Conservation (phyloP, 306 rosid species). For the Hippophae rhamnoides region DNA sequence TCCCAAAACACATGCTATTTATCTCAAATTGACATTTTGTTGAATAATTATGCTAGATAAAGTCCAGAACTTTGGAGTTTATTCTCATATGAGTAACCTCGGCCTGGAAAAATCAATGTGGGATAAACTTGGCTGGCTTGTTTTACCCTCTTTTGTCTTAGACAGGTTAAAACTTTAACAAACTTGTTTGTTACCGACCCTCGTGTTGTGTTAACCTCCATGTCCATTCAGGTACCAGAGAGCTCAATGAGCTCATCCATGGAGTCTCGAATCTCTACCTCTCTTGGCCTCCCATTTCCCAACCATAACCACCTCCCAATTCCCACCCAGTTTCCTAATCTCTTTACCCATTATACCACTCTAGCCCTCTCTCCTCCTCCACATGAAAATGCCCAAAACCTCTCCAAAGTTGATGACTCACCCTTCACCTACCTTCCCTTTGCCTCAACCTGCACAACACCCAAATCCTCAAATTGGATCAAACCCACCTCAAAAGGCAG, state of each 20-base stretch:
- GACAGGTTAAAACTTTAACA: no score
- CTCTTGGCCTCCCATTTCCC: slow-evolving; percentile 52
- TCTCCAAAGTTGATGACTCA: not conserved
- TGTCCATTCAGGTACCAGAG: not conserved
- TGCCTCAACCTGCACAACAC: slow-evolving; percentile 18
- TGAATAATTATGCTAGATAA: no score
- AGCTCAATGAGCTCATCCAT: slow-evolving; percentile 17
- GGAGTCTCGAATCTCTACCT: slow-evolving; percentile 67
- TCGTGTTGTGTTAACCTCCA: not conserved
- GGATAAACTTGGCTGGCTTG: no score
- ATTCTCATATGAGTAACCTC: no score
- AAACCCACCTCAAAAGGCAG: slow-evolving; percentile 20
- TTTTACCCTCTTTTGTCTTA: no score
- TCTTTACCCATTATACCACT: slow-evolving; percentile 39
- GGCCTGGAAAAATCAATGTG: no score
- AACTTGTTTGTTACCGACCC: no score
- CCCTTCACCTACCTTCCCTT: slow-evolving; percentile 6
- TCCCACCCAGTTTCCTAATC: slow-evolving; percentile 22
- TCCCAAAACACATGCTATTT: no score
- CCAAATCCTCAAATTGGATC: slow-evolving; percentile 20
- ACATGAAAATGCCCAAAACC: not conserved
- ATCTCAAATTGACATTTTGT: no score
- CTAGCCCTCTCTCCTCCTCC: slow-evolving; percentile 5
- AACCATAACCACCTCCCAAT: slow-evolving; percentile 15
- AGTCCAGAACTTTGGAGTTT: no score